Evolutionary conservation across 202 grass and related monocot genomes (phyloP).

Genomic region (Digitaria exilis): DNA sequence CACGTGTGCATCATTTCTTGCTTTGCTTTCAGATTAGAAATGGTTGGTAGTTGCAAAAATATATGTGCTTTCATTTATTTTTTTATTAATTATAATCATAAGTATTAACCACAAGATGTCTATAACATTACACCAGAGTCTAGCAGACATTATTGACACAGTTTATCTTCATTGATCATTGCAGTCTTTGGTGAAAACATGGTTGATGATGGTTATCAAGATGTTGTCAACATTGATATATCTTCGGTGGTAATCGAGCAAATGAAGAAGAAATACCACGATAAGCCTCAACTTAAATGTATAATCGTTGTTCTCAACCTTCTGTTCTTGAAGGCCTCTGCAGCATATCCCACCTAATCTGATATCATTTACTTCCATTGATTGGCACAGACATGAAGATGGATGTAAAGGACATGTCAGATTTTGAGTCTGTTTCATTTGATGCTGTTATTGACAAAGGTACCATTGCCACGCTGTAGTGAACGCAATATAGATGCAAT

Average conservation of each 20-base stretch:
- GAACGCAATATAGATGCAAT: background rate
- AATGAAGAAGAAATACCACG: conserved; percentile 83
- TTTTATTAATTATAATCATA: background rate
- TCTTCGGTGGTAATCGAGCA: conserved; percentile 89
- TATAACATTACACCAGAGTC: background rate
- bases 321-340: background rate
- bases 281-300: conserved; percentile 78
- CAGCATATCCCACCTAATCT: conserved; percentile 15
- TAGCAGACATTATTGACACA: conserved; percentile 4
- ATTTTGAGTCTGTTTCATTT: conserved; percentile 73
- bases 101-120: background rate
- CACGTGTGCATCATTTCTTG: background rate
- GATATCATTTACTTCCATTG: conserved; percentile 7
- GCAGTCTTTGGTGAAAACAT: conserved; percentile 80
- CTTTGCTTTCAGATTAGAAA: background rate
- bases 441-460: conserved; percentile 97
- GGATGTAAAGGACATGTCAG: conserved; percentile 85
- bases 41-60: background rate
- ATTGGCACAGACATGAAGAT: conserved; percentile 76
- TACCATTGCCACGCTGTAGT: conserved; percentile 28
- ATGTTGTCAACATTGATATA: conserved; percentile 83
- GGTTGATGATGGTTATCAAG: conserved; percentile 77
- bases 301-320: conserved; percentile 24
- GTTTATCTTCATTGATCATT: conserved; percentile 19
- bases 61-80: background rate